phyloP scores from a whole-genome alignment of 306 rosid species.

The Glycine soja region DNA sequence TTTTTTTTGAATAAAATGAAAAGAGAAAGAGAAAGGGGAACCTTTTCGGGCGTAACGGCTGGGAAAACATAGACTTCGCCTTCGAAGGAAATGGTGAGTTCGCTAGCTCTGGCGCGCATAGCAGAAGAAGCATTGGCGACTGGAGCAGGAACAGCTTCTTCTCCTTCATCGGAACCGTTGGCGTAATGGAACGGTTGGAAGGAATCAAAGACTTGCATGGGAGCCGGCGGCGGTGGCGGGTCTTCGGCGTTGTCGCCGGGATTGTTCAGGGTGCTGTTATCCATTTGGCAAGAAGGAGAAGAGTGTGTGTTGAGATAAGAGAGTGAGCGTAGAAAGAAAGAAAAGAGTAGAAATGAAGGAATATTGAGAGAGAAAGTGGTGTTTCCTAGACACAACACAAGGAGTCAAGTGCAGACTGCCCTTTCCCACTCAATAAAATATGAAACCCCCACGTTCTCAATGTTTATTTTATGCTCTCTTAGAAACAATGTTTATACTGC shows the following conservation, averaged over 20 bases:
- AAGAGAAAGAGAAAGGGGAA: constrained; percentile 4
- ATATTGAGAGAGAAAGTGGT: neutral
- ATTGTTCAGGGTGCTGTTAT: constrained; percentile 37
- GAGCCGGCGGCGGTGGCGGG: constrained; percentile 28
- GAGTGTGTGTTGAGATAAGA: neutral
- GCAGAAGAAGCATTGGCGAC: neutral
- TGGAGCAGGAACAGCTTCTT: constrained; percentile 21
- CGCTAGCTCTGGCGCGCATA: constrained; percentile 57
- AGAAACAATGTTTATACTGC: too few species aligned
- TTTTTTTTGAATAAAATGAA: too few species aligned
- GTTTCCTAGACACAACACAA: constrained; percentile 16
- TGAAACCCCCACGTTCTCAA: too few species aligned
- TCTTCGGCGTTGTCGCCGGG: constrained; percentile 25
- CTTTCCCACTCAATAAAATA: neutral
- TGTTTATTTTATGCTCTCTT: too few species aligned
- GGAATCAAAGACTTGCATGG: constrained; percentile 52
- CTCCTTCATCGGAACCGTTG: constrained; percentile 49
- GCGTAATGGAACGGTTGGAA: neutral
- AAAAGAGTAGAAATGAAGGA: neutral
- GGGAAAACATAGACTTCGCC: constrained; percentile 85
- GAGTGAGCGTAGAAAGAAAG: neutral
- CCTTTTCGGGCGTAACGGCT: constrained; percentile 74
- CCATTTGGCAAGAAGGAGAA: constrained; percentile 46
- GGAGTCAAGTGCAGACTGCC: neutral
- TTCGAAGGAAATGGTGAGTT: constrained; percentile 75